Evolutionary conservation across 169 alveolate species (phyloP).

Genomic region (Perkinsus olseni): DNA sequence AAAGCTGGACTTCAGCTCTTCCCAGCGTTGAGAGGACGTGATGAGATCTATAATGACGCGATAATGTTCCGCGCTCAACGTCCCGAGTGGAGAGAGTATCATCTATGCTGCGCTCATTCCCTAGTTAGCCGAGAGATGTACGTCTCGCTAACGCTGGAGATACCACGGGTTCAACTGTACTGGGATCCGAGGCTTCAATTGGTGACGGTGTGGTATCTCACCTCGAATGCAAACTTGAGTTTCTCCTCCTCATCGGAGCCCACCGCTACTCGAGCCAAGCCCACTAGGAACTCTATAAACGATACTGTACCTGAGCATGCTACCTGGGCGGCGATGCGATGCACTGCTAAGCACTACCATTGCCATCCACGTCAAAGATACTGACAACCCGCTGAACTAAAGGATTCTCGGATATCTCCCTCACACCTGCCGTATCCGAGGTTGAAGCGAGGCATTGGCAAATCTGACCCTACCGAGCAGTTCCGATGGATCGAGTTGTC

Average conservation of each 20-base stretch:
- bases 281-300: constrained; percentile 75
- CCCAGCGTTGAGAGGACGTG: too few relatives aligned
- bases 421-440: constrained; percentile 36
- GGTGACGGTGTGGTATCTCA: too few relatives aligned
- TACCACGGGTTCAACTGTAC: too few relatives aligned
- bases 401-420: constrained; percentile 76
- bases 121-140: too few relatives aligned
- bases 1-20: too few relatives aligned
- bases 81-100: too few relatives aligned
- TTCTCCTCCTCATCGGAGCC: constrained; percentile 72
- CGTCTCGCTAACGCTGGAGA: too few relatives aligned
- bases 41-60: too few relatives aligned
- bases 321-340: background rate
- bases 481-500: constrained; percentile 76
- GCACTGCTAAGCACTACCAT: constrained; percentile 46
- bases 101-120: too few relatives aligned
- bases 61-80: too few relatives aligned
- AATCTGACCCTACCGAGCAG: constrained; percentile 49
- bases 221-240: constrained; percentile 68
- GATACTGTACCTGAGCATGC: constrained; percentile 36
- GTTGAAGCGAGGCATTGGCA: background rate
- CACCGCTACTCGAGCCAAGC: constrained; percentile 47
- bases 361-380: constrained; percentile 72
- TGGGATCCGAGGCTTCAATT: too few relatives aligned
- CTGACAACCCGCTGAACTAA: constrained; percentile 72